These are phyloP conservation scores for Cladobotryum protrusum DNA, from an alignment of 2,329 filamentous ascomycete genomes.

Conservation along the genomic window DNA sequence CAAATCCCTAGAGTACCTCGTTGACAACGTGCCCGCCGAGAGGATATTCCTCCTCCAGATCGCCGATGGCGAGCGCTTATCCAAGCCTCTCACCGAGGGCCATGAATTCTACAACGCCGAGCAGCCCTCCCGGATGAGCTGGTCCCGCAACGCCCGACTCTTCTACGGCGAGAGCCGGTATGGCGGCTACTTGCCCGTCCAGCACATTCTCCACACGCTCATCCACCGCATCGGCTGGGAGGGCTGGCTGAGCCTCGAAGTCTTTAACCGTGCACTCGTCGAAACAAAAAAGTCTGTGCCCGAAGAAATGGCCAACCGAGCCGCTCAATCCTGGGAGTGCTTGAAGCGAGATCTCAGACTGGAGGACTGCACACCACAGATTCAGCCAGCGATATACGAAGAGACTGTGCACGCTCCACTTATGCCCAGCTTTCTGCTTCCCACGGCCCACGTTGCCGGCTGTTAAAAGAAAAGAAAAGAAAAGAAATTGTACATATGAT, in stretches of 20 bases:
- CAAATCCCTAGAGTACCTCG: conserved; percentile 48
- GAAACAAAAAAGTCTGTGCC: conserved; percentile 57
- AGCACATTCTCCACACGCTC: conserved; percentile 54
- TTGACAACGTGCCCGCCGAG: conserved; percentile 48
- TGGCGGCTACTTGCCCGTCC: conserved; percentile 63
- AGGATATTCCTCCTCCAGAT: conserved; percentile 74
- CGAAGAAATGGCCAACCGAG: conserved; percentile 48
- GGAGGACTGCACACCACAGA: too few relatives aligned
- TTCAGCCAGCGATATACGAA: too few relatives aligned
- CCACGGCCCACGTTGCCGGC: too few relatives aligned
- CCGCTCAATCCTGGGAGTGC: conserved; percentile 46
- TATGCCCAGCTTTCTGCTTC: too few relatives aligned
- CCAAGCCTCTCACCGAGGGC: conserved; percentile 49
- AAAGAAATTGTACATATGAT: not conserved
- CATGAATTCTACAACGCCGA: conserved; percentile 29
- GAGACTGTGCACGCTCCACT: too few relatives aligned
- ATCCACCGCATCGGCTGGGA: conserved; percentile 58
- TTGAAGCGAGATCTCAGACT: conserved; percentile 30
- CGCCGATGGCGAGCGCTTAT: conserved; percentile 63
- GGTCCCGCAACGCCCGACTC: conserved; percentile 66
- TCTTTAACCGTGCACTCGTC: conserved; percentile 46
- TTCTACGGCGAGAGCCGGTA: conserved; percentile 48
- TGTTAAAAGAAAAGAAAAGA: not conserved
- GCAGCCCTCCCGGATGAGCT: conserved; percentile 59
- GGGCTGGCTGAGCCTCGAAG: conserved; percentile 66